phyloP scores from a whole-genome alignment of 2,329 filamentous ascomycete species.

The Westerdykella sp. region DNA sequence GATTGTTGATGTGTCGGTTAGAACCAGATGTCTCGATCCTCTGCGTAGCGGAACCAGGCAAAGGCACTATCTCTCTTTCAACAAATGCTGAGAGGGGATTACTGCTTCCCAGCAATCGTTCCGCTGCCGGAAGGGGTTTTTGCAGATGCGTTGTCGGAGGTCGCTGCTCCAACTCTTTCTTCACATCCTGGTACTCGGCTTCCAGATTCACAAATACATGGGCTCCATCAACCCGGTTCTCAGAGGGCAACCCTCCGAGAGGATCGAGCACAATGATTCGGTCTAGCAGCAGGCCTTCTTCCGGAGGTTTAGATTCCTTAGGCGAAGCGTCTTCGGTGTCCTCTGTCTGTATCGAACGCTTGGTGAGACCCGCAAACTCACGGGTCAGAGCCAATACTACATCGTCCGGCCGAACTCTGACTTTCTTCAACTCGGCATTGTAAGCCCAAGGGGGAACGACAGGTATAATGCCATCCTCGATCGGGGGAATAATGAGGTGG shows the following conservation, averaged over 20 bases:
- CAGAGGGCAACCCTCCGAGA: conserved; percentile 73
- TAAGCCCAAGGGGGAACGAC: conserved; percentile 63
- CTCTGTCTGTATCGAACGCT: conserved; percentile 9
- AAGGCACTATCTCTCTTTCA: conserved; percentile 19
- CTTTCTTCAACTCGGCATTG: conserved; percentile 39
- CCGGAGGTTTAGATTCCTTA: conserved; percentile 37
- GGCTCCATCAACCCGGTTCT: conserved; percentile 52
- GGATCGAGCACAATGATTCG: conserved; percentile 85
- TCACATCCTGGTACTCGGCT: conserved; percentile 72
- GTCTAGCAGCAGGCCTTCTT: conserved; percentile 55
- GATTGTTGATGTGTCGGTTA: conserved; percentile 58
- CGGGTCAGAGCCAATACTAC: conserved; percentile 70
- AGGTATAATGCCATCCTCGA: conserved; percentile 63
- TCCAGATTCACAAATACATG: conserved; percentile 91
- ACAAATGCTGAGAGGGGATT: conserved; percentile 44
- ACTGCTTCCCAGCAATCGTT: conserved; percentile 22
- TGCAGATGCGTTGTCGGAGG: conserved; percentile 8
- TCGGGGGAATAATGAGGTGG: conserved; percentile 55
- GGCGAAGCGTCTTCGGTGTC: conserved; percentile 9
- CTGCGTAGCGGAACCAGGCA: conserved; percentile 10
- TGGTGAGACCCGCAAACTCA: conserved; percentile 63
- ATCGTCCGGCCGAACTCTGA: conserved; percentile 53
- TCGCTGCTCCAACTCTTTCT: conserved; percentile 50
- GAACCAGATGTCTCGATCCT: conserved; percentile 16
- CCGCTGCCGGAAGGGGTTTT: neutral